phyloP scores from a whole-genome alignment of 306 rosid genomes.

The Cotoneaster glaucophyllus region DNA sequence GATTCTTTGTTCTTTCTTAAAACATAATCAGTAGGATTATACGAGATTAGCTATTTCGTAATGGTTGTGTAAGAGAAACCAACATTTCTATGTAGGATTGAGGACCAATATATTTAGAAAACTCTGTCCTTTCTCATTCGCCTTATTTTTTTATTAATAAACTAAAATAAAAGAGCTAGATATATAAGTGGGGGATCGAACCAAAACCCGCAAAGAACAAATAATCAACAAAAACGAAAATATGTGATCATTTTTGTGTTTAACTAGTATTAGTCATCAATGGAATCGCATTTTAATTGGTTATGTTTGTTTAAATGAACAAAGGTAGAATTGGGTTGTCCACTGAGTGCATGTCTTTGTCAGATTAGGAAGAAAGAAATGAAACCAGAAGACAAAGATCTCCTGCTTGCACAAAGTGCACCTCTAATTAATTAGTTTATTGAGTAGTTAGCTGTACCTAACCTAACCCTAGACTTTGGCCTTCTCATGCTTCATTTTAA shows the following conservation, averaged over 20 bases:
- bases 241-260: neutral
- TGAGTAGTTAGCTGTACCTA: constrained; percentile 26
- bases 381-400: constrained; percentile 38
- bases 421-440: neutral
- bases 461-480: constrained; percentile 12
- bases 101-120: neutral
- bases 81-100: neutral
- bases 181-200: too few relatives aligned
- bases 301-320: constrained; percentile 9
- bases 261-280: neutral
- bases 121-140: neutral
- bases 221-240: neutral
- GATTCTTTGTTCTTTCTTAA: too few relatives aligned
- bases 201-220: too few relatives aligned
- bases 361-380: constrained; percentile 1
- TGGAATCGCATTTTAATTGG: neutral
- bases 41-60: neutral
- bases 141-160: too few relatives aligned
- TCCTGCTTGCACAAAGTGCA: constrained; percentile 30
- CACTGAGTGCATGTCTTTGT: constrained; percentile 22
- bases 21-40: too few relatives aligned
- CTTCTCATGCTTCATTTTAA: neutral
- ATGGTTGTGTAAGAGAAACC: neutral
- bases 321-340: constrained; percentile 29
- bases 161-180: neutral